phyloP scores from a whole-genome alignment of 2,329 filamentous ascomycete species.

The Neofusicoccum sp. region DNA sequence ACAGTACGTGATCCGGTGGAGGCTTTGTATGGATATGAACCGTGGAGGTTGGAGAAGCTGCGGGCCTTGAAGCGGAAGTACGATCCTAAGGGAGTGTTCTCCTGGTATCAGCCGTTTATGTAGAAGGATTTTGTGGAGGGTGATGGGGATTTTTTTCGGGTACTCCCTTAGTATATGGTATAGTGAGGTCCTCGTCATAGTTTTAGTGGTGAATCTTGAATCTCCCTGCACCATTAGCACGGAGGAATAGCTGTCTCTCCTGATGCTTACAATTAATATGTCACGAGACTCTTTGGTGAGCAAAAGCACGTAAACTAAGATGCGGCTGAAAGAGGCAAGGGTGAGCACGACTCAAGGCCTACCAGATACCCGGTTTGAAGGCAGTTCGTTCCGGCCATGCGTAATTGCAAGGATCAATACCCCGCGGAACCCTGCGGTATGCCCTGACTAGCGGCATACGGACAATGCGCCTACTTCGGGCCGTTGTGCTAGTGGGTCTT shows the following conservation, averaged over 20 bases:
- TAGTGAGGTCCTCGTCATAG: too few species aligned
- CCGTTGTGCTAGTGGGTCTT: not conserved
- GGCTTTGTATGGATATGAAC: constrained; percentile 33
- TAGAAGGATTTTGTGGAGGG: not conserved
- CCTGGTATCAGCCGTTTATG: constrained; percentile 30
- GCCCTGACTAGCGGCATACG: not conserved
- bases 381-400: not conserved
- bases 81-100: constrained; percentile 33
- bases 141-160: too few species aligned
- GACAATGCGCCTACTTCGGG: too few species aligned
- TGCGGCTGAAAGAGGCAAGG: not conserved
- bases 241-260: too few species aligned
- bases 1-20: constrained; percentile 30
- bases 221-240: too few species aligned
- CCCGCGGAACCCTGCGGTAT: not conserved
- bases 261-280: too few species aligned
- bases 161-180: too few species aligned
- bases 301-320: not conserved
- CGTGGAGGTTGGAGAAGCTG: constrained; percentile 32
- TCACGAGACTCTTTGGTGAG: too few species aligned
- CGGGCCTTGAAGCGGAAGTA: constrained; percentile 33
- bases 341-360: not conserved
- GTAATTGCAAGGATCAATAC: not conserved
- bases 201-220: too few species aligned
- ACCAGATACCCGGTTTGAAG: not conserved